Evolutionary conservation across 108 stramenopile genomes (phyloP).

Genomic region (Skeletonema marinoi): DNA sequence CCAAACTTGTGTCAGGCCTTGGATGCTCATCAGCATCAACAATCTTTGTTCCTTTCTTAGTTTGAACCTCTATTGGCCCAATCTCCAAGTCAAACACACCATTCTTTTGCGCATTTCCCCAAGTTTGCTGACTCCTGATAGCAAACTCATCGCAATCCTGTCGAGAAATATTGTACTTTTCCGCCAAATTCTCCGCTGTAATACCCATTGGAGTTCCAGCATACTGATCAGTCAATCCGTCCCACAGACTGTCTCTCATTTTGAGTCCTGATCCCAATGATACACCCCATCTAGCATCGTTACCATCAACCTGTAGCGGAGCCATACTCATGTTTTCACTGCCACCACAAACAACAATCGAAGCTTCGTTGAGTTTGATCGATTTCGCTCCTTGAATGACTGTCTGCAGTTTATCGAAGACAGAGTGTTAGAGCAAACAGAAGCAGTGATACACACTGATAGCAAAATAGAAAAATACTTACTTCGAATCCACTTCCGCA

Average conservation of each 20-base stretch:
- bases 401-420: too few species aligned
- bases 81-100: conserved; percentile 94
- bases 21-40: conserved; percentile 97
- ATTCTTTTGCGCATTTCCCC: conserved; percentile 70
- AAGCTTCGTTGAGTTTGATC: conserved; percentile 88
- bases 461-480: too few species aligned
- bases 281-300: conserved; percentile 89
- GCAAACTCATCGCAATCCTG: conserved; percentile 93
- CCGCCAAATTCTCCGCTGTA: conserved; percentile 97
- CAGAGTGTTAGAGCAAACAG: too few species aligned
- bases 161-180: conserved; percentile 87
- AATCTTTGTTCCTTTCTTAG: conserved; percentile 77
- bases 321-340: conserved; percentile 98
- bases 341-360: conserved; percentile 90
- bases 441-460: too few species aligned
- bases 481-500: conserved; percentile 99
- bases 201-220: conserved; percentile 95
- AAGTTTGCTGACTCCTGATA: conserved; percentile 84
- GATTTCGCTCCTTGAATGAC: conserved; percentile 89
- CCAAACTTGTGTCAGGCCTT: conserved; percentile 84
- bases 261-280: conserved; percentile 83
- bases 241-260: conserved; percentile 76
- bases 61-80: conserved; percentile 89
- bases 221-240: conserved; percentile 90
- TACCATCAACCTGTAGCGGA: conserved; percentile 85